A percentile compares a stretch with the other conserved stretches of the same genome.
phyloP scores from a whole-genome alignment of 2,329 filamentous ascomycete genomes.

The Colletotrichum tamarilloi region DNA sequence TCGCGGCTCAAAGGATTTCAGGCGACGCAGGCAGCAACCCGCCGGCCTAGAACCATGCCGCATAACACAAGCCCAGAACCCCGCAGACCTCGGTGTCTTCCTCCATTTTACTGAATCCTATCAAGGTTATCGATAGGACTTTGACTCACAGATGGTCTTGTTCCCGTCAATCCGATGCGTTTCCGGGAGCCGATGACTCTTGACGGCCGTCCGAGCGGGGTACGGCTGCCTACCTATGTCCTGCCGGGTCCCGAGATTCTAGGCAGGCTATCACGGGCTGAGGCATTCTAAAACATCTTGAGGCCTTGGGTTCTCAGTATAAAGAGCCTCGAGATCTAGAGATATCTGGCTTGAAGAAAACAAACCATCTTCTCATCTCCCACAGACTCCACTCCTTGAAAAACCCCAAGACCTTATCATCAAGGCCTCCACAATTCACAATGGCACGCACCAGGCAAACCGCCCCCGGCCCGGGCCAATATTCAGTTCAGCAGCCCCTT shows the following conservation, averaged over 20 bases:
- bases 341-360: neutral
- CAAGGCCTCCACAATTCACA: neutral
- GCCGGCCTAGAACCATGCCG: neutral
- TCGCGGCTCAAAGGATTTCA: neutral
- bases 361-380: neutral
- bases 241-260: neutral
- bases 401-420: neutral
- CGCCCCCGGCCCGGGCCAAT: neutral
- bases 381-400: neutral
- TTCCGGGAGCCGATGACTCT: slow-evolving; percentile 19
- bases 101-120: neutral
- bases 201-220: slow-evolving; percentile 20
- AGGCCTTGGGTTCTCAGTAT: neutral
- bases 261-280: neutral
- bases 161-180: neutral
- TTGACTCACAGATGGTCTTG: neutral
- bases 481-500: neutral
- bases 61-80: neutral
- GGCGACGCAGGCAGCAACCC: slow-evolving; percentile 19
- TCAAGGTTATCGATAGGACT: neutral
- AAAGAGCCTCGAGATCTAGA: neutral
- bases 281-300: neutral
- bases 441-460: slow-evolving; percentile 24
- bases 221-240: slow-evolving; percentile 21
- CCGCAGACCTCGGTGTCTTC: neutral